These are phyloP conservation scores for Trichoderma oligosporum DNA, from an alignment of 2,329 filamentous ascomycete species.

Conservation along the genomic window DNA sequence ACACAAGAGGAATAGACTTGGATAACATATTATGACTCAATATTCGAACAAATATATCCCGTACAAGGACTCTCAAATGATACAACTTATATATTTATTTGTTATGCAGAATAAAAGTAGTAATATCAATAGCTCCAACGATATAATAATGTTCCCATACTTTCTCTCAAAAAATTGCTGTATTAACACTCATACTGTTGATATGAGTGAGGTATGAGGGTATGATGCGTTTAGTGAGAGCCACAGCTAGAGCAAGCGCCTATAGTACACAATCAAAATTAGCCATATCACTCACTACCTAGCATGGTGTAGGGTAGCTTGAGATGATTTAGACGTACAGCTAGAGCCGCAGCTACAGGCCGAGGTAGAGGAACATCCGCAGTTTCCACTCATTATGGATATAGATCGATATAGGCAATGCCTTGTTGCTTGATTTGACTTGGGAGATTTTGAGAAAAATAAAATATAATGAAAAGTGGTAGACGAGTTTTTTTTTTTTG, in stretches of 20 bases:
- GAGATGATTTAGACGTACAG: slow-evolving; percentile 28
- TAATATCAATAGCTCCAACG: neutral
- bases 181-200: neutral
- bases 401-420: no score
- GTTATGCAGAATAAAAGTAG: neutral
- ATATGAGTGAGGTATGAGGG: neutral
- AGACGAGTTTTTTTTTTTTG: neutral
- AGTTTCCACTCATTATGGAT: slow-evolving; percentile 37
- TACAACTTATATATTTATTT: no score
- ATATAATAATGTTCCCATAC: neutral
- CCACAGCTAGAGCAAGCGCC: slow-evolving; percentile 34
- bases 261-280: slow-evolving; percentile 18
- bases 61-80: no score
- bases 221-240: slow-evolving; percentile 8
- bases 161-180: neutral
- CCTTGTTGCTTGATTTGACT: no score
- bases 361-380: slow-evolving; percentile 35
- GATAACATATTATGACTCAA: neutral
- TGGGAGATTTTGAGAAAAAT: no score
- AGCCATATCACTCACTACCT: slow-evolving; percentile 15
- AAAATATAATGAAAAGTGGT: no score
- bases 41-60: no score
- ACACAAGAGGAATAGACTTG: neutral
- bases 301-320: no score
- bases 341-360: slow-evolving; percentile 37